A percentile compares a stretch with the other conserved stretches of the same genome.
These are phyloP conservation scores for Narthecium ossifragum DNA, from an alignment of 106 monocot genomes.

Conservation along the genomic window DNA sequence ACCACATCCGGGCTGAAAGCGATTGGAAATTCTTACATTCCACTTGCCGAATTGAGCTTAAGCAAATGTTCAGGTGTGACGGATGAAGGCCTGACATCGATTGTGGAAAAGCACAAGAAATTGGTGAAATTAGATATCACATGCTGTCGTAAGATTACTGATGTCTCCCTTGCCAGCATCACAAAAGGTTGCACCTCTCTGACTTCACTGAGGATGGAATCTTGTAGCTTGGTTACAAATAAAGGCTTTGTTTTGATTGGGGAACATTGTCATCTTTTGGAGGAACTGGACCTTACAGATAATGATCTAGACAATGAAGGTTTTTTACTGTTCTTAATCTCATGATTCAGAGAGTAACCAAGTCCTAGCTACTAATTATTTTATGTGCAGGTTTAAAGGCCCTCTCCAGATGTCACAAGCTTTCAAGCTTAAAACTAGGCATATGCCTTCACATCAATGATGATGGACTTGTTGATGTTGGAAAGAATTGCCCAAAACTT, in stretches of 20 bases:
- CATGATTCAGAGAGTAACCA: too few relatives aligned
- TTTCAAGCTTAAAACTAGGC: conserved; percentile 57
- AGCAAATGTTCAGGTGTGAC: conserved; percentile 79
- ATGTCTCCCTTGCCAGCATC: conserved; percentile 44
- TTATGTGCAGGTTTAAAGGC: conserved; percentile 52
- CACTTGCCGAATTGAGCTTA: conserved; percentile 61
- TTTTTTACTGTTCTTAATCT: conserved; percentile 5
- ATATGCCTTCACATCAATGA: conserved; percentile 67
- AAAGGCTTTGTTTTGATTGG: conserved; percentile 55
- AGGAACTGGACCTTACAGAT: conserved; percentile 80
- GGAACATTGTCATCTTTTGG: conserved; percentile 40
- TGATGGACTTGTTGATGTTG: conserved; percentile 54
- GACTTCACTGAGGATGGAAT: conserved; percentile 71
- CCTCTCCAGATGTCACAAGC: conserved; percentile 52
- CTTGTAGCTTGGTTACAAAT: conserved; percentile 50
- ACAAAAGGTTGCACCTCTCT: conserved; percentile 57
- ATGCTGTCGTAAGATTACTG: conserved; percentile 66
- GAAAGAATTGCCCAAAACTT: conserved; percentile 35
- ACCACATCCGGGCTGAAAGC: conserved; percentile 34
- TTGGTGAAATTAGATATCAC: conserved; percentile 73
- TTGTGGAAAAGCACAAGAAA: conserved; percentile 42
- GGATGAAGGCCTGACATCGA: conserved; percentile 53
- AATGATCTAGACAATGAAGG: conserved; percentile 81
- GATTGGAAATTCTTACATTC: conserved; percentile 31
- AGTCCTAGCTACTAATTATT: too few relatives aligned